Evolutionary conservation across 495 filamentous ascomycete genomes (phyloP), one percentile per base, ranked within the genome.

Genomic region (Poronia punctata): DNA sequence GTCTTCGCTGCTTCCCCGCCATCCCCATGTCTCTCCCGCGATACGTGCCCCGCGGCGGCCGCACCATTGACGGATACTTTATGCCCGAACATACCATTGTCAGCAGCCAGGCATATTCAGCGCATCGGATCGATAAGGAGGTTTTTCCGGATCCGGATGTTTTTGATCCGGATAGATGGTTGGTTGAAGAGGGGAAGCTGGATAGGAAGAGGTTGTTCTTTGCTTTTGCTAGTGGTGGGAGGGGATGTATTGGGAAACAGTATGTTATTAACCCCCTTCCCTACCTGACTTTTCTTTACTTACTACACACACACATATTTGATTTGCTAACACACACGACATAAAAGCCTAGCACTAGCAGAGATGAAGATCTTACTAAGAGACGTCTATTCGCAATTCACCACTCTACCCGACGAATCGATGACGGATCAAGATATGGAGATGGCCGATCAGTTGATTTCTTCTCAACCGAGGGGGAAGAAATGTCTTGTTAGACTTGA

Each of bases 21-120:
- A 83, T 86, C 20, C 79, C 81, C 5, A 82, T 82, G 71, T 76
- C 72, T 5, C 66, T 83, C 6, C 79, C 79, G 1, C 69, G 81
- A 4, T 73, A 79, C 43, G 76, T 80, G 0, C 77, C 79, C 0
- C 7, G 37, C 0, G 73, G 70, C 2, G 76, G 74, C 4, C 58
- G 68, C 5, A 60, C 52, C 0, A 70, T 78, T 32, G 66, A 73
- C 29, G 67, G 61, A 5, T 66, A 63, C 32, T 59, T 57, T 36
- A 34, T 78, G 14, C 75, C 76, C 0, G 61, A 36, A 5, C 61
- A 67, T 0, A 70, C 71, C 7, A 67, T 67, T 12, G 71, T 78
- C 12, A 73, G 72, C 26, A 70, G 65, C 34, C 75, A 79, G 51
- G 68, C 75, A 14, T 74, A 63, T 41, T 74, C 71, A 16, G 61